Evolutionary conservation across 2,329 filamentous ascomycete genomes (phyloP).

Genomic region (Emericellopsis atlantica): DNA sequence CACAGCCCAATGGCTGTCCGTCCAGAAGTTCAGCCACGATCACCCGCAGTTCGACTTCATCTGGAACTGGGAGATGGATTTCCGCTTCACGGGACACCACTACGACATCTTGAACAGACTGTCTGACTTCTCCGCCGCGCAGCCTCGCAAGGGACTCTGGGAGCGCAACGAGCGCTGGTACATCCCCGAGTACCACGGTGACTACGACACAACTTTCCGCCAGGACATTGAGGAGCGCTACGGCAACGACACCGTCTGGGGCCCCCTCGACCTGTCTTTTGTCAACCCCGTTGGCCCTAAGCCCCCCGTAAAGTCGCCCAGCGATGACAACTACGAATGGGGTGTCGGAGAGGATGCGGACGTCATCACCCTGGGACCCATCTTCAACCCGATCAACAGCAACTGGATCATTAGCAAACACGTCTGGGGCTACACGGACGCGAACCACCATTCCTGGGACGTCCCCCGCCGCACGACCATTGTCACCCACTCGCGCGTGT

Average conservation of each 20-base stretch:
- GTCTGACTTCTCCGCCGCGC: slow-evolving; percentile 47
- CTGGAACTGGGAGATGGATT: slow-evolving; percentile 85
- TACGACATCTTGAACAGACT: slow-evolving; percentile 66
- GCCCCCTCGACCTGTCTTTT: slow-evolving; percentile 44
- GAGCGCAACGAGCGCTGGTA: slow-evolving; percentile 63
- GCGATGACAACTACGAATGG: slow-evolving; percentile 60
- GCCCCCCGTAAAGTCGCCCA: slow-evolving; percentile 44
- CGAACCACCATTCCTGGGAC: slow-evolving; percentile 32
- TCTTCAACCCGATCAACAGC: slow-evolving; percentile 62
- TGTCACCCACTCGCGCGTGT: slow-evolving; percentile 63
- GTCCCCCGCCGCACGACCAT: slow-evolving; percentile 66
- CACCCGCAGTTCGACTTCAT: slow-evolving; percentile 71
- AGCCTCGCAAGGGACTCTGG: slow-evolving; percentile 62
- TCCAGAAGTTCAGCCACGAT: slow-evolving; percentile 64
- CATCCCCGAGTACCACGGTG: slow-evolving; percentile 55
- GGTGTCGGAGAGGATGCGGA: slow-evolving; percentile 67
- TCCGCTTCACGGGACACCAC: slow-evolving; percentile 67
- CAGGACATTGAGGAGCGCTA: slow-evolving; percentile 42
- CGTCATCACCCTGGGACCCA: slow-evolving; percentile 62
- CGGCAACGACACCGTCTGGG: slow-evolving; percentile 52
- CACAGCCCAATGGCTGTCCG: slow-evolving; percentile 54
- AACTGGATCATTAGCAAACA: slow-evolving; percentile 61
- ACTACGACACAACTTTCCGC: slow-evolving; percentile 55
- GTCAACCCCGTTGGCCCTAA: slow-evolving; percentile 49
- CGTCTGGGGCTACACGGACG: slow-evolving; percentile 51